Percentiles rank a stretch among this genome's conserved stretches.
These are phyloP conservation scores for Sarocladium kiliense DNA, from an alignment of 2,329 filamentous ascomycete genomes.

Conservation along the genomic window DNA sequence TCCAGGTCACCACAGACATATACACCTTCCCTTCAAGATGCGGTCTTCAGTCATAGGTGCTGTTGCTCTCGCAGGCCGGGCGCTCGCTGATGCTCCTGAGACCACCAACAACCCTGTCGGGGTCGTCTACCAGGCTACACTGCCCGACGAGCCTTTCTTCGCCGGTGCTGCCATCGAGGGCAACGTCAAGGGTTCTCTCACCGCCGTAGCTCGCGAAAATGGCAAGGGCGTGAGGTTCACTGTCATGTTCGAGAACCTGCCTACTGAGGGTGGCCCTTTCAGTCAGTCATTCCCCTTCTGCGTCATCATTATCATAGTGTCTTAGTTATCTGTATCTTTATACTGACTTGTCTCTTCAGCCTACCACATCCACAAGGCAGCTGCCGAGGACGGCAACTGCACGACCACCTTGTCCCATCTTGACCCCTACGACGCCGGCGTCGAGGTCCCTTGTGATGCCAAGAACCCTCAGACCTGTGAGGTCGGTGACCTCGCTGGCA, in stretches of 20 bases:
- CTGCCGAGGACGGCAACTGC: conserved; percentile 66
- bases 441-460: conserved; percentile 55
- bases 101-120: conserved; percentile 52
- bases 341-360: conserved; percentile 33
- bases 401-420: conserved; percentile 62
- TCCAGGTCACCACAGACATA: background rate
- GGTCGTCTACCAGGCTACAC: conserved; percentile 47
- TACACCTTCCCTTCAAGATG: conserved; percentile 15
- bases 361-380: conserved; percentile 70
- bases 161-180: conserved; percentile 39
- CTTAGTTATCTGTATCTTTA: conserved; percentile 2
- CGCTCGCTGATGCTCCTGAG: conserved; percentile 39
- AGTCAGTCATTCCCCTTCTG: conserved; percentile 37
- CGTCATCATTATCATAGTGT: background rate
- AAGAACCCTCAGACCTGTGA: conserved; percentile 60
- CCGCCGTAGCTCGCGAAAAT: conserved; percentile 37
- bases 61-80: conserved; percentile 23
- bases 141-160: conserved; percentile 50
- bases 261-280: conserved; percentile 53
- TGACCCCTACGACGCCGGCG: conserved; percentile 63
- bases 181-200: conserved; percentile 50
- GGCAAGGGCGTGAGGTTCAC: conserved; percentile 52
- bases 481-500: conserved; percentile 71
- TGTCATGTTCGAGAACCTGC: conserved; percentile 54
- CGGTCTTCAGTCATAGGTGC: conserved; percentile 18